Conservation (phyloP, 208 protist species). For the Leptomonas seymouri region DNA sequence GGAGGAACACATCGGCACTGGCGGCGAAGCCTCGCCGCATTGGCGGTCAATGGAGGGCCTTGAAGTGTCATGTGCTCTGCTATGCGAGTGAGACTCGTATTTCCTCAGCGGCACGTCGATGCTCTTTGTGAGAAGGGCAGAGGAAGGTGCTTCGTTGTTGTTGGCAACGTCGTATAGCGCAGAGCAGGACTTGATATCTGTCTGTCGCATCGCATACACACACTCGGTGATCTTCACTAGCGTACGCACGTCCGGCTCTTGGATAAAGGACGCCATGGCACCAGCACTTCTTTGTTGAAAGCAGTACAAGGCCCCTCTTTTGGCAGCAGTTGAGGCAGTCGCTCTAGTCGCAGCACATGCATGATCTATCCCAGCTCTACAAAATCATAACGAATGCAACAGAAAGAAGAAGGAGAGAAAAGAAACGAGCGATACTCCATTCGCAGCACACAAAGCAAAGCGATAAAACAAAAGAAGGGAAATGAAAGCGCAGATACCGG, state of each 20-base stretch:
- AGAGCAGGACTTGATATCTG: slow-evolving; percentile 2
- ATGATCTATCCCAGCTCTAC: no score
- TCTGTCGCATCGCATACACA: slow-evolving; percentile 20
- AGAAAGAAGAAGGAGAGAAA: not conserved
- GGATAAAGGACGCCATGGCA: slow-evolving; percentile 9
- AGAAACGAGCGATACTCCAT: not conserved
- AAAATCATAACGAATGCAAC: no score
- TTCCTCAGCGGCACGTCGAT: not conserved
- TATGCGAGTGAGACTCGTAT: not conserved
- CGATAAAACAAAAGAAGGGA: not conserved
- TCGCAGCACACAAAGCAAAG: not conserved
- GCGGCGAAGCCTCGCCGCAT: not conserved
- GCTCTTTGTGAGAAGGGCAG: not conserved
- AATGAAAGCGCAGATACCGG: not conserved
- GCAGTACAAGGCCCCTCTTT: no score
- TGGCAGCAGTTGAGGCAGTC: no score
- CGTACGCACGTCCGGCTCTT: slow-evolving; percentile 25
- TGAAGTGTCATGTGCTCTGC: not conserved
- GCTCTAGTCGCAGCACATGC: no score
- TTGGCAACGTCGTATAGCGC: slow-evolving; percentile 4
- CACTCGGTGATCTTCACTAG: slow-evolving; percentile 23
- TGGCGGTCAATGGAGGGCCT: not conserved
- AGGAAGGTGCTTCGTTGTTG: not conserved
- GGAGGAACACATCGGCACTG: not conserved
- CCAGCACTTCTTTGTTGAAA: no score